These are phyloP conservation scores for Volvariella volvacea DNA, from an alignment of 1,284 basidiomycete genomes.

Conservation along the genomic window DNA sequence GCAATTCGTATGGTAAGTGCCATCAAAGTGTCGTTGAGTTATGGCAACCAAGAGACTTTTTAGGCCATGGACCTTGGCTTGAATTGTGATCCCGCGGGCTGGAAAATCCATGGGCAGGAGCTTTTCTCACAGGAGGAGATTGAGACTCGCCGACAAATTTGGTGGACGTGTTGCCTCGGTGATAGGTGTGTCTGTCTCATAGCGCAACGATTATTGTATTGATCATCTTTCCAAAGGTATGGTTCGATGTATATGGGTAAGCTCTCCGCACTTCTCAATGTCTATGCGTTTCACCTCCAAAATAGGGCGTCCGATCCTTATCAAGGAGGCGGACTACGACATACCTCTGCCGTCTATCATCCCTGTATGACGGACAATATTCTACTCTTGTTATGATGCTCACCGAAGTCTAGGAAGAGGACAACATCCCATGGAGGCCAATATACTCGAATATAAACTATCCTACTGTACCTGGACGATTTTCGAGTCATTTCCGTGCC, in stretches of 20 bases:
- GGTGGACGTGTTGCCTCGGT: constrained; percentile 74
- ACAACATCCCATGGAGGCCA: constrained; percentile 51
- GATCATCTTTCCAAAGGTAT: constrained; percentile 32
- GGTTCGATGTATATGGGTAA: constrained; percentile 66
- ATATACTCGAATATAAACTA: constrained; percentile 32
- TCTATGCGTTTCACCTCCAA: constrained; percentile 2
- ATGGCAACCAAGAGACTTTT: not conserved
- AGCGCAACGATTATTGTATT: constrained; percentile 3
- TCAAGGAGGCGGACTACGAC: constrained; percentile 72
- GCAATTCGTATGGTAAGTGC: constrained; percentile 64
- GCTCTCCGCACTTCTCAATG: constrained; percentile 7
- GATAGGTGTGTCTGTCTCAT: constrained; percentile 47
- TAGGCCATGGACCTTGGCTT: constrained; percentile 81
- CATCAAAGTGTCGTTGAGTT: constrained; percentile 2
- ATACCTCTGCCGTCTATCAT: constrained; percentile 57
- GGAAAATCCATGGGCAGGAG: constrained; percentile 58
- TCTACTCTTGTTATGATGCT: constrained; percentile 3
- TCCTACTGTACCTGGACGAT: constrained; percentile 36
- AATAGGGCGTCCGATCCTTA: constrained; percentile 59
- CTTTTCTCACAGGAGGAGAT: constrained; percentile 73
- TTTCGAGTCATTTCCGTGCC: constrained; percentile 56
- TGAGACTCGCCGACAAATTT: constrained; percentile 72
- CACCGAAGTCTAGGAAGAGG: constrained; percentile 36
- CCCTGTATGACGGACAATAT: constrained; percentile 27
- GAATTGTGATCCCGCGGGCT: constrained; percentile 73